A percentile compares a stretch with the other conserved stretches of the same genome.
Evolutionary conservation across 1,139 yeast genomes (phyloP).

Genomic region (Kodamaea arcana): DNA sequence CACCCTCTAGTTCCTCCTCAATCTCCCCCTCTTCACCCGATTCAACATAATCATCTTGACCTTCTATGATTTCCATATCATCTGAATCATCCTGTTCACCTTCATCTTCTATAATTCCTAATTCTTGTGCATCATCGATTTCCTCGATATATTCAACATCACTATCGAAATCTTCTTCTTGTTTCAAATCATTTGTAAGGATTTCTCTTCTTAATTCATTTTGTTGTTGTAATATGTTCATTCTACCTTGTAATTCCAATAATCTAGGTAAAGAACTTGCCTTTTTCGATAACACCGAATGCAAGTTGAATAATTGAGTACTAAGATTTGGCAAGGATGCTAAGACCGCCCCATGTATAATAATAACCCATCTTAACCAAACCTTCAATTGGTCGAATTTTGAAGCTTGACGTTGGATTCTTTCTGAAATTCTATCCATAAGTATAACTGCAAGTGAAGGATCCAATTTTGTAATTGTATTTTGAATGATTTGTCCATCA

Average conservation of each 20-base stretch:
- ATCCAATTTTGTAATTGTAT: constrained; percentile 66
- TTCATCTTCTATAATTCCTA: constrained; percentile 22
- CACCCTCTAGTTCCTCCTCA: constrained; percentile 15
- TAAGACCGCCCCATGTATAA: constrained; percentile 80
- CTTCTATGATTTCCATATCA: constrained; percentile 18
- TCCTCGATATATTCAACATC: constrained; percentile 43
- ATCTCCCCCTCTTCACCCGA: constrained; percentile 13
- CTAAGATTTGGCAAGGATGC: constrained; percentile 68
- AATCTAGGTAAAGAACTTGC: constrained; percentile 75
- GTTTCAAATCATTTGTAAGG: constrained; percentile 17
- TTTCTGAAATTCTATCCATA: constrained; percentile 80
- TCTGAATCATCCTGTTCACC: constrained; percentile 17
- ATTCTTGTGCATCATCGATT: constrained; percentile 32
- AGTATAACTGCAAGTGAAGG: constrained; percentile 70
- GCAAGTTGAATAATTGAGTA: constrained; percentile 68
- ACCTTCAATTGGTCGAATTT: constrained; percentile 73
- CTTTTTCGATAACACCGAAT: constrained; percentile 70
- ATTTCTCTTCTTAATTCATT: constrained; percentile 62
- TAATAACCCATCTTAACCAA: constrained; percentile 93
- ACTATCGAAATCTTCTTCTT: constrained; percentile 28
- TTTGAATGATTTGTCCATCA: constrained; percentile 70
- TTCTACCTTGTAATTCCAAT: constrained; percentile 76
- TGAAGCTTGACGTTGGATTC: constrained; percentile 60
- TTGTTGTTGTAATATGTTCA: constrained; percentile 69
- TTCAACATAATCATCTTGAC: constrained; percentile 15